Conservation (phyloP, 2,329 filamentous ascomycete species). For the Colletotrichum tropicicola region DNA sequence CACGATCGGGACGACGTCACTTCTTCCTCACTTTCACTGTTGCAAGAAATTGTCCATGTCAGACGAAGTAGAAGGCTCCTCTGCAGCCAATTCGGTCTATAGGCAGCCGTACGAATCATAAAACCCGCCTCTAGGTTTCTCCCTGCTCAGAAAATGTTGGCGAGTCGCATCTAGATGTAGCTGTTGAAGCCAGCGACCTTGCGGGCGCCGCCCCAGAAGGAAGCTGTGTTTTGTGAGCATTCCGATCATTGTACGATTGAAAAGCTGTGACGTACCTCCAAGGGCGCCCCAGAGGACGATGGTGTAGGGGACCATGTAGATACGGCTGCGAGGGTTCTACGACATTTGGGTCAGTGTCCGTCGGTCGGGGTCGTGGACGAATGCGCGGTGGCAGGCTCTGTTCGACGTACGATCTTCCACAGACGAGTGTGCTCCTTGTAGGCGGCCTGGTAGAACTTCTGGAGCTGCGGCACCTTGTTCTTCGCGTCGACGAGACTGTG, state of each 20-base stretch:
- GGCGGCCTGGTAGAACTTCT: conserved; percentile 79
- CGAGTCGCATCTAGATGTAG: conserved; percentile 63
- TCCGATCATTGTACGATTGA: neutral
- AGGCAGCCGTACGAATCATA: conserved; percentile 25
- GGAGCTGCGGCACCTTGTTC: conserved; percentile 80
- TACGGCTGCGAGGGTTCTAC: conserved; percentile 71
- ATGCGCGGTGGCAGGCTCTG: neutral
- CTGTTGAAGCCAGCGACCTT: conserved; percentile 82
- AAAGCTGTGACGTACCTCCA: conserved; percentile 59
- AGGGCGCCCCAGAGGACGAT: conserved; percentile 69
- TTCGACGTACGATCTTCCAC: conserved; percentile 78
- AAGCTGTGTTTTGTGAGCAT: conserved; percentile 47
- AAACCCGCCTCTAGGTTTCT: conserved; percentile 2
- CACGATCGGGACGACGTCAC: neutral
- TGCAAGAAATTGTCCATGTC: neutral
- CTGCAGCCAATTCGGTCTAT: conserved; percentile 19
- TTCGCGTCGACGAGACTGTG: conserved; percentile 72
- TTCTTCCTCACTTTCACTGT: conserved; percentile 14
- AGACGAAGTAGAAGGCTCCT: neutral
- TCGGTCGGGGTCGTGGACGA: conserved; percentile 1
- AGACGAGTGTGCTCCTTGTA: conserved; percentile 74
- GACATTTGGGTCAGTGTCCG: conserved; percentile 14
- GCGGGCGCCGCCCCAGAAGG: conserved; percentile 78
- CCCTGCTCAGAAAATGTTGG: neutral
- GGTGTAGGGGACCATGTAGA: conserved; percentile 75